Conservation (phyloP, 371 early-diverging fungal genomes). For the Rhizopus microsporus region DNA sequence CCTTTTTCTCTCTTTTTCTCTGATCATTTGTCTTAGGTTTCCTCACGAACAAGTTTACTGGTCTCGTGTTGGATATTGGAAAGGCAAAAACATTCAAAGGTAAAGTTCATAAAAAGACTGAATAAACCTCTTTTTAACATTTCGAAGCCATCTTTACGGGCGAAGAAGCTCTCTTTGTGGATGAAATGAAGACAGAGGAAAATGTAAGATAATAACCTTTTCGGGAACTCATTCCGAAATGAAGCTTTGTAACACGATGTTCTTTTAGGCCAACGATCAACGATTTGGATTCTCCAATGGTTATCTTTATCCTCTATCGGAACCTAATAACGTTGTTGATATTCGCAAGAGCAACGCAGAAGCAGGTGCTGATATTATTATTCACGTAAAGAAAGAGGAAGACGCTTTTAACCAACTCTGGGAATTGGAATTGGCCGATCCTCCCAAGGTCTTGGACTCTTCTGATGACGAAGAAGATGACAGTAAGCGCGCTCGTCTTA, state of each 20-base stretch:
- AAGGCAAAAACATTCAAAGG: conserved; percentile 41
- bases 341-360: conserved; percentile 31
- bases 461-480: conserved; percentile 46
- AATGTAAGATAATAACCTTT: conserved; percentile 25
- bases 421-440: conserved; percentile 42
- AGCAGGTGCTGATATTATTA: conserved; percentile 36
- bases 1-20: not conserved
- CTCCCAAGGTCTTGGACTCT: conserved; percentile 37
- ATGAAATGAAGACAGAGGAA: conserved; percentile 43
- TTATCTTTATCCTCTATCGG: conserved; percentile 29
- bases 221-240: conserved; percentile 18
- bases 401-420: conserved; percentile 41
- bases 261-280: conserved; percentile 39
- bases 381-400: conserved; percentile 38
- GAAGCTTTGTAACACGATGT: conserved; percentile 15
- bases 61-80: conserved; percentile 45
- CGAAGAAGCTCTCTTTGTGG: conserved; percentile 40
- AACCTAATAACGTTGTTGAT: conserved; percentile 35
- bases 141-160: conserved; percentile 41
- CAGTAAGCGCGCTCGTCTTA: conserved; percentile 36
- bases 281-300: conserved; percentile 38
- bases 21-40: conserved; percentile 24
- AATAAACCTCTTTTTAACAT: not conserved
- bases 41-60: conserved; percentile 44
- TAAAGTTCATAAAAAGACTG: conserved; percentile 11